Percentiles rank a stretch among this genome's conserved stretches.
These are phyloP conservation scores for Eutrema salsugineum DNA, from an alignment of 441 rosid genomes.

Conservation along the genomic window DNA sequence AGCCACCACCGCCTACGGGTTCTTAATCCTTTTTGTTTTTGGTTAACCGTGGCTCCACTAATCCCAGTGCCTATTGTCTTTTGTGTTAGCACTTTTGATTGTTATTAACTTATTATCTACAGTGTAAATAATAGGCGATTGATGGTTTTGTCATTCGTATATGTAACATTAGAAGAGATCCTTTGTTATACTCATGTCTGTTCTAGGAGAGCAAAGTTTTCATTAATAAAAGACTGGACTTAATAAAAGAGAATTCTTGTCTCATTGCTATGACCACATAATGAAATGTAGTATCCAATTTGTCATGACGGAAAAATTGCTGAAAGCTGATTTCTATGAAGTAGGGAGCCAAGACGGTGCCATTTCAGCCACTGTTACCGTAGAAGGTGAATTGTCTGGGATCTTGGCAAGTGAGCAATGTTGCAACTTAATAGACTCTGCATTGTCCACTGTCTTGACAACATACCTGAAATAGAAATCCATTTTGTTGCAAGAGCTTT, in stretches of 20 bases:
- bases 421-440: conserved; percentile 93
- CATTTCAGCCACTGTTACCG: conserved; percentile 48
- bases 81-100: conserved; percentile 6
- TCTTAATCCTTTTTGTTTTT: conserved; percentile 9
- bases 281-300: neutral
- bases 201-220: neutral
- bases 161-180: conserved; percentile 26
- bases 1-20: conserved; percentile 60
- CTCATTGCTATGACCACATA: neutral
- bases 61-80: neutral
- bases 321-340: neutral
- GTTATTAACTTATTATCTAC: neutral
- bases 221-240: neutral
- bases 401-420: conserved; percentile 86
- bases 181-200: neutral
- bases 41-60: neutral
- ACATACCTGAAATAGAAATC: conserved; percentile 63
- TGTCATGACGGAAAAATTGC: neutral
- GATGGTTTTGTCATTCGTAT: conserved; percentile 11
- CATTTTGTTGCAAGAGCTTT: neutral
- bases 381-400: conserved; percentile 39
- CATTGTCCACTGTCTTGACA: conserved; percentile 90
- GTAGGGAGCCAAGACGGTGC: conserved; percentile 56
- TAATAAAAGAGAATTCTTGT: neutral
- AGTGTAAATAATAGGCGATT: conserved; percentile 28